Evolutionary conservation across 768 basidiomycete species (phyloP).

Genomic region (Leccinum variicolor): DNA sequence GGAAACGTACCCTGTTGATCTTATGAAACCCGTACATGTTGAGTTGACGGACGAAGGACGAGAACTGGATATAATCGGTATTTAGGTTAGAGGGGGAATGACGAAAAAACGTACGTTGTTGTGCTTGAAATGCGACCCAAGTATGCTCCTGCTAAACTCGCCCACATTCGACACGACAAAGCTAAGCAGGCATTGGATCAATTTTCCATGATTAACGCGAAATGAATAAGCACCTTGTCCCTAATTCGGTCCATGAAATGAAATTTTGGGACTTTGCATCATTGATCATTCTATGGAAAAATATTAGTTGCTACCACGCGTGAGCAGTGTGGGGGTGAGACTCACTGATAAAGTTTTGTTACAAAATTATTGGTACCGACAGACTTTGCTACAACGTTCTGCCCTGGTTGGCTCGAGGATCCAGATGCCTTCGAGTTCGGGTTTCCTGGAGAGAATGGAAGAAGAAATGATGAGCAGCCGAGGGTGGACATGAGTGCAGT

Average conservation of each 20-base stretch:
- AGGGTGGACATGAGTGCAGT: not conserved
- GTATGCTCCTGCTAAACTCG: conserved; percentile 80
- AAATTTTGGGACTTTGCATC: conserved; percentile 77
- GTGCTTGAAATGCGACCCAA: conserved; percentile 88
- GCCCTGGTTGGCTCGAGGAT: conserved; percentile 29
- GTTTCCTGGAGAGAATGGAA: conserved; percentile 1
- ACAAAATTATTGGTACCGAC: conserved; percentile 79
- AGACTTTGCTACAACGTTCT: conserved; percentile 64
- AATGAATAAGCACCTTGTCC: conserved; percentile 48
- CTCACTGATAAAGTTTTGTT: conserved; percentile 83
- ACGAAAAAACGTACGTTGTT: conserved; percentile 64
- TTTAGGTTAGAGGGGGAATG: not conserved
- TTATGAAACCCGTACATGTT: conserved; percentile 98
- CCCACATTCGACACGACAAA: conserved; percentile 86
- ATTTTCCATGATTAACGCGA: not conserved
- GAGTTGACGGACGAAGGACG: conserved; percentile 90
- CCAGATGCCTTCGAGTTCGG: conserved; percentile 14
- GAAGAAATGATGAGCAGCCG: not conserved
- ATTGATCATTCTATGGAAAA: conserved; percentile 69
- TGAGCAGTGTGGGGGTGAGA: conserved; percentile 8
- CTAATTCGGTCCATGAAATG: conserved; percentile 80
- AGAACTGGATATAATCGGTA: conserved; percentile 55
- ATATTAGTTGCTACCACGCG: not conserved
- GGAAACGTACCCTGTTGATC: conserved; percentile 69
- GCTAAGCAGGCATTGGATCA: conserved; percentile 26